Base-by-base conservation (phyloP, 2,329 filamentous ascomycete species). In the Colletotrichum gloeosporioides region DNA sequence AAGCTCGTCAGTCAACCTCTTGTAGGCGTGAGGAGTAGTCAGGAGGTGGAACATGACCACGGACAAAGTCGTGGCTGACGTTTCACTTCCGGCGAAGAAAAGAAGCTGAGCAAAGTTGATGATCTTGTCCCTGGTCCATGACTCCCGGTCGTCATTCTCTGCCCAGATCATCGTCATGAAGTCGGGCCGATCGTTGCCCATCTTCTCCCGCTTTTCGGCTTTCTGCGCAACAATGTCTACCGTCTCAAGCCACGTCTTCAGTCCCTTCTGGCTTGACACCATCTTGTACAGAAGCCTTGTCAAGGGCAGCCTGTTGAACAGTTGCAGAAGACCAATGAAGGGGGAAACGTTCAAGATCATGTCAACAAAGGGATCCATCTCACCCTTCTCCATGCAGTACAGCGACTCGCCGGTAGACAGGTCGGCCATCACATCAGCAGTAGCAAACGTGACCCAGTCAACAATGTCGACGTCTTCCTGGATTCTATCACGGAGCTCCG, bases 1-100 rank as follows among this genome's bases (percentile, higher is more conserved):
- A 8, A 88, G 77, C 79, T 88, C 86, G 1, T 80, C 31, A 7
- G 77, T 78, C 22, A 87, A 53, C 32, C 78, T 84, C 44, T 34
- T 36, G 22, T 57, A 59, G 3, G 66, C 66, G 15, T 69, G 44
- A 18, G 66, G 66, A 25, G 22, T 55, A 31, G 66, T 59, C 29
- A 55, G 34, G 18, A 69, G 66, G 1, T 57, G 31, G 18, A 57
- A 69, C 15, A 36, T 57, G 13, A 69, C 66, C 31, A 55, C 66
- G 44, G 44, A 69, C 2, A 69, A 6, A 6, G 53, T 59, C 27
- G 66, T 69, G 27, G 66, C 66, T 27, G 53, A 57, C 10, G 66
- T 69, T 27, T 69, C 66, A 27, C 44, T 57, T 25, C 66, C 66
- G 13, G 66, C 66, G 15, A 69, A 57, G 66, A 69, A 55, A 15